A percentile compares a stretch with the other conserved stretches of the same genome.
phyloP scores from a whole-genome alignment of 2,329 filamentous ascomycete species.

The Stagonosporopsis tanaceti region DNA sequence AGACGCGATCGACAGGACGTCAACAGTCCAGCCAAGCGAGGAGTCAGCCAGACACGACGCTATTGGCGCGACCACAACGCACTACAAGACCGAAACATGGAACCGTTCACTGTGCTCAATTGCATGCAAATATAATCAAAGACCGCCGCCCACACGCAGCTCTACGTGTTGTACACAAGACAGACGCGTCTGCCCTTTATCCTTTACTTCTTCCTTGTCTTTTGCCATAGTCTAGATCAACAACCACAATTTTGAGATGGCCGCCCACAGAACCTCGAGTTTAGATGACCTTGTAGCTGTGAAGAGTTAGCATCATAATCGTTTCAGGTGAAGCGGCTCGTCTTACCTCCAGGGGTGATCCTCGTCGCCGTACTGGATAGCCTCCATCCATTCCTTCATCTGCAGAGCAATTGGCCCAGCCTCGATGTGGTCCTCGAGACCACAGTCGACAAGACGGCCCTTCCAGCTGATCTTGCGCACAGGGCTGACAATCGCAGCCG shows the following conservation, averaged over 20 bases:
- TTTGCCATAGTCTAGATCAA: conserved; percentile 3
- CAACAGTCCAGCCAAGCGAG: conserved; percentile 8
- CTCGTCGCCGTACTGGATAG: conserved; percentile 91
- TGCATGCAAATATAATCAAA: conserved; percentile 7
- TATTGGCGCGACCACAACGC: background rate
- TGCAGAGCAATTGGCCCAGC: conserved; percentile 83
- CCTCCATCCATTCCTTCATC: conserved; percentile 98
- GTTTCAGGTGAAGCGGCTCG: background rate
- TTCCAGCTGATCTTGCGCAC: conserved; percentile 90
- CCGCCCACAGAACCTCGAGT: background rate
- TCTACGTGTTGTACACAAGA: conserved; percentile 20
- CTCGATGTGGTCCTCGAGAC: conserved; percentile 80
- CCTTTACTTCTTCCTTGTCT: background rate
- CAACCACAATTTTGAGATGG: background rate
- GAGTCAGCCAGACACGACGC: background rate
- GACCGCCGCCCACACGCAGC: conserved; percentile 12
- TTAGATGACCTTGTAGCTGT: conserved; percentile 40
- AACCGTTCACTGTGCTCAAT: background rate
- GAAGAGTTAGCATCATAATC: conserved; percentile 27
- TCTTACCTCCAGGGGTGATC: conserved; percentile 84
- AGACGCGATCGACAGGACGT: conserved; percentile 14
- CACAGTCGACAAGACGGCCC: conserved; percentile 81
- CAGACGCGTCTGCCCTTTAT: conserved; percentile 8
- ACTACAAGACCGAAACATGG: background rate
- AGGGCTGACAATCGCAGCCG: conserved; percentile 91